These are phyloP conservation scores for Brassica incana DNA, from an alignment of 345 rosid genomes.

Conservation along the genomic window DNA sequence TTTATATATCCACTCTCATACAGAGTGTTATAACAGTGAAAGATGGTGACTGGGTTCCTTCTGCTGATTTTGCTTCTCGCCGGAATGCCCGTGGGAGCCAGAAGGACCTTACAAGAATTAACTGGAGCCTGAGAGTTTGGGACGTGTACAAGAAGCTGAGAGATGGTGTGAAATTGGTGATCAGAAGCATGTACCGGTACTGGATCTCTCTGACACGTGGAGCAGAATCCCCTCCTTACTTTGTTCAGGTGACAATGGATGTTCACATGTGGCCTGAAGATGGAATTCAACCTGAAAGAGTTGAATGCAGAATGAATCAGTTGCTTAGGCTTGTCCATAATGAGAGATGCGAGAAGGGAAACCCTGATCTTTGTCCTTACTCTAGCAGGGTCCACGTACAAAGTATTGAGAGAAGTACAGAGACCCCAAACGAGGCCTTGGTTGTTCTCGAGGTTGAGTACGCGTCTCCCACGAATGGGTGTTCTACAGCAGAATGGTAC, in stretches of 20 bases:
- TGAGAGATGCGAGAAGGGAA: constrained; percentile 61
- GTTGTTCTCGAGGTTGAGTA: constrained; percentile 91
- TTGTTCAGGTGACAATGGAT: constrained; percentile 93
- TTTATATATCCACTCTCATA: constrained; percentile 83
- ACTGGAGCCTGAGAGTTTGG: constrained; percentile 57
- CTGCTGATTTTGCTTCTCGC: constrained; percentile 47
- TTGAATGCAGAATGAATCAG: constrained; percentile 81
- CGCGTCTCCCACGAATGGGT: constrained; percentile 70
- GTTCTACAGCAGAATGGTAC: constrained; percentile 78
- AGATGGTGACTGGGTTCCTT: constrained; percentile 89
- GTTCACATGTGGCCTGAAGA: constrained; percentile 89
- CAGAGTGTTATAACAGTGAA: constrained; percentile 94
- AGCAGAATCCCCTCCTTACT: constrained; percentile 96
- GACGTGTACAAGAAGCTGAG: constrained; percentile 44
- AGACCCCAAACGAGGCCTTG: constrained; percentile 67
- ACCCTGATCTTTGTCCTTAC: constrained; percentile 63
- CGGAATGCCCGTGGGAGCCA: constrained; percentile 51
- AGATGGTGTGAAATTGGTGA: constrained; percentile 52
- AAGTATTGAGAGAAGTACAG: constrained; percentile 89
- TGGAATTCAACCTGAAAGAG: constrained; percentile 95
- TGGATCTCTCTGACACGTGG: constrained; percentile 86
- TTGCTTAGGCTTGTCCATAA: constrained; percentile 72
- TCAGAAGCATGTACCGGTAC: constrained; percentile 68
- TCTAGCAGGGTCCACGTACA: constrained; percentile 84
- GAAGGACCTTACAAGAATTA: constrained; percentile 49